Evolutionary conservation across 768 basidiomycete species (phyloP), one percentile per base, ranked within the genome.

Genomic region (Pulveroboletus sp.): DNA sequence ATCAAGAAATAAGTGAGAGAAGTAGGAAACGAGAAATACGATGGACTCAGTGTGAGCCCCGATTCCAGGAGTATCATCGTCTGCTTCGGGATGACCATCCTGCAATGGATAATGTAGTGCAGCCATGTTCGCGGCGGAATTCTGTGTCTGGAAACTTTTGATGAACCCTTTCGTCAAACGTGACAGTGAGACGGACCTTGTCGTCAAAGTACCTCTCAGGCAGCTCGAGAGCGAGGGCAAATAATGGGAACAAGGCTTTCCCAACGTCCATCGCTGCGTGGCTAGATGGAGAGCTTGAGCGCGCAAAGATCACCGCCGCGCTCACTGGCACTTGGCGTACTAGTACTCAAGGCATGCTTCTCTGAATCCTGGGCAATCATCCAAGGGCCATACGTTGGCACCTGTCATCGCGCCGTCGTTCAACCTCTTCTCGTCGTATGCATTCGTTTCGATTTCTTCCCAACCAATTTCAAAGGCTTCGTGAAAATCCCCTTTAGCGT

Each of bases 381-480:
- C 76, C 6, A 67, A 58, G 0, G 90, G 93, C 91, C 91, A 95
- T 36, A 87, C 76, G 56, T 94, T 93, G 6, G 76, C 79, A 1
- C 81, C 85, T 9, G 77, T 70, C 82, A 89, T 85, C 5, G 70
- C 72, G 14, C 86, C 84, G 34, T 76, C 73, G 5, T 74, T 60
- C 24, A 58, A 31, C 51, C 63, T 57, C 40, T 68, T 58, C 41
- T 63, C 57, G 50, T 68, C 62, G 23, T 54, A 27, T 0, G 27
- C 45, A 47, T 61, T 62, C 11, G 60, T 47, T 8, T 70, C 57
- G 0, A 76, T 60, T 20, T 72, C 67, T 62, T 91, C 86, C 77
- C 80, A 85, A 3, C 90, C 89, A 49, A 95, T 76, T 59, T 93
- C 86, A 63, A 93, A 95, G 3, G 86, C 92, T 65, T 97, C 93